Percentiles rank a stretch among this genome's conserved stretches.
Conservation (phyloP, 1,284 basidiomycete species). For the Agaricales sp. region DNA sequence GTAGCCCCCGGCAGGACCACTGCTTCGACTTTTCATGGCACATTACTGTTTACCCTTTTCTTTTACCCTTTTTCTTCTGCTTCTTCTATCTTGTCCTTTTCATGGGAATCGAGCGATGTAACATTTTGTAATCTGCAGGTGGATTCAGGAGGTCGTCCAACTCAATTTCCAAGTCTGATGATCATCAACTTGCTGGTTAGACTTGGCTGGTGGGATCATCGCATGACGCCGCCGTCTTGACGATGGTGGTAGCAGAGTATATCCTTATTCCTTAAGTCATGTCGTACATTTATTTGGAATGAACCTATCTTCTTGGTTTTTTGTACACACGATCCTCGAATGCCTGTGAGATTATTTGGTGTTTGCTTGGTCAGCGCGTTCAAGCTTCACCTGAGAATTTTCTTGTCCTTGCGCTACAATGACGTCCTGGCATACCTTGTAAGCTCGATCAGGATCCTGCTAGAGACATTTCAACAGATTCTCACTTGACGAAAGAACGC, state of each 20-base stretch:
- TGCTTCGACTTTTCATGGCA: background rate
- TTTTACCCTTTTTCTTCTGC: too few relatives aligned
- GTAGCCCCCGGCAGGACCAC: background rate
- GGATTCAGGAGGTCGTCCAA: background rate
- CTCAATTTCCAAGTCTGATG: background rate
- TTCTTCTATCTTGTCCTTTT: too few relatives aligned
- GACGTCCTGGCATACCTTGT: conserved; percentile 25
- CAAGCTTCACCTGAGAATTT: too few relatives aligned
- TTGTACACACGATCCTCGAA: too few relatives aligned
- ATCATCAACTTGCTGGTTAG: background rate
- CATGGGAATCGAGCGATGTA: background rate
- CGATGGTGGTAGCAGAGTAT: background rate
- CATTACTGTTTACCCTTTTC: background rate
- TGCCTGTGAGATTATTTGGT: too few relatives aligned
- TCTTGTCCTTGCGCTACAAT: conserved; percentile 10
- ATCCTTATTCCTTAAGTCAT: background rate
- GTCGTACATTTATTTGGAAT: too few relatives aligned
- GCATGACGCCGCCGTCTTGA: background rate
- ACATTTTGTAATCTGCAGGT: background rate
- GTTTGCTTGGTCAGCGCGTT: too few relatives aligned
- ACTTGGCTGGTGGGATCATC: too few relatives aligned
- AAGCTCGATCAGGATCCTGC: conserved; percentile 10
- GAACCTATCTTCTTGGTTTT: too few relatives aligned
- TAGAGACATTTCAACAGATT: conserved; percentile 3
- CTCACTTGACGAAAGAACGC: conserved; percentile 34